phyloP scores from a whole-genome alignment of 1,139 yeast species.

The Candida tropicalis region DNA sequence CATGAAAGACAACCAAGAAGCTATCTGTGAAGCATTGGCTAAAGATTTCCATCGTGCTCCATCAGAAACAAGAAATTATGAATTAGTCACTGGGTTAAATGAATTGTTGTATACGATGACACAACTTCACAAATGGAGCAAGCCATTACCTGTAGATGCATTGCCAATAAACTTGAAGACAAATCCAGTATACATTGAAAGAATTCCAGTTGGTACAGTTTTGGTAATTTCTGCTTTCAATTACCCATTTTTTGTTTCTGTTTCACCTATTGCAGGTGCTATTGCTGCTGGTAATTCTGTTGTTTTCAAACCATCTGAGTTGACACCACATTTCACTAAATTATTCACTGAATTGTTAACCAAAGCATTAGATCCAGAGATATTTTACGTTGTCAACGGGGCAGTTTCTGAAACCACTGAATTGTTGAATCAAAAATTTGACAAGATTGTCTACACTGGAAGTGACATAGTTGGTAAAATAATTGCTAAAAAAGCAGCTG shows the following conservation, averaged over 20 bases:
- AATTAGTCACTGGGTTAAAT: conserved; percentile 45
- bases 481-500: conserved; percentile 79
- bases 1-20: conserved; percentile 59
- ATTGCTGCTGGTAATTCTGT: conserved; percentile 89
- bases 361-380: conserved; percentile 54
- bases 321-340: conserved; percentile 62
- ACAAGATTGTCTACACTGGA: conserved; percentile 87
- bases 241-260: conserved; percentile 69
- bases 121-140: conserved; percentile 61
- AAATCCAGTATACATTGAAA: conserved; percentile 55
- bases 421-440: conserved; percentile 67
- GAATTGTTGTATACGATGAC: conserved; percentile 65
- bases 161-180: conserved; percentile 49
- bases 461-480: conserved; percentile 73
- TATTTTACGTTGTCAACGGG: conserved; percentile 70
- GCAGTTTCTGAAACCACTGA: conserved; percentile 67
- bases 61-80: conserved; percentile 63
- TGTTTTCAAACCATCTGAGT: conserved; percentile 77
- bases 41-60: conserved; percentile 68
- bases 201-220: conserved; percentile 74
- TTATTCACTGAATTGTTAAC: conserved; percentile 57
- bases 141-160: conserved; percentile 49
- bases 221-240: conserved; percentile 84
- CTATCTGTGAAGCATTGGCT: conserved; percentile 58
- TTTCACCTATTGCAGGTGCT: conserved; percentile 76